phyloP scores from a whole-genome alignment of 345 rosid species.

The Nephelium lappaceum region DNA sequence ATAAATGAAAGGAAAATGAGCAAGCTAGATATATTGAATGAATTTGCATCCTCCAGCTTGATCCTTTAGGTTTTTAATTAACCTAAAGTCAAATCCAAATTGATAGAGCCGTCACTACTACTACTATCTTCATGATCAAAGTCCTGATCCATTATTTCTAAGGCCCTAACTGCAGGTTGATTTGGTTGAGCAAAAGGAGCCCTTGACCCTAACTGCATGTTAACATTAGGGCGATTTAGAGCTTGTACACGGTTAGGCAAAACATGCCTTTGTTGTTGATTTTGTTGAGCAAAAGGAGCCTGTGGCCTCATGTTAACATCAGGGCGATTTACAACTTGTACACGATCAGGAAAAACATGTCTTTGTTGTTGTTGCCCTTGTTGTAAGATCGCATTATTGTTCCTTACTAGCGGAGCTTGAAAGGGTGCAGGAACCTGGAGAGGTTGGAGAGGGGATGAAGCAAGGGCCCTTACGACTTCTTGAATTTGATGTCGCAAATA shows the following conservation, averaged over 20 bases:
- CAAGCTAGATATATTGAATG: neutral
- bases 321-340: neutral
- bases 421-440: neutral
- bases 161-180: neutral
- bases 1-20: neutral
- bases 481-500: neutral
- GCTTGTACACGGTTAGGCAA: neutral
- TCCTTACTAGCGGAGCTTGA: neutral
- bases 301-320: neutral
- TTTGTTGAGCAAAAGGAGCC: neutral
- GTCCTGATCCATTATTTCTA: constrained; percentile 10
- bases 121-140: neutral
- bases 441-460: neutral
- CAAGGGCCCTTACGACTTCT: neutral
- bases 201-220: too few relatives aligned
- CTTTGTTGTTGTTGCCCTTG: neutral
- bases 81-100: constrained; percentile 15
- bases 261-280: neutral
- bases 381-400: neutral
- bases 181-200: neutral
- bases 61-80: neutral
- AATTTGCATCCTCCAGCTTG: neutral
- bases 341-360: too few relatives aligned
- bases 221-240: too few relatives aligned
- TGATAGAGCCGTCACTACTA: neutral